A percentile compares a stretch with the other conserved stretches of the same genome.
Evolutionary conservation across 2,329 filamentous ascomycete genomes (phyloP).

Genomic region (Akanthomyces lecanii): DNA sequence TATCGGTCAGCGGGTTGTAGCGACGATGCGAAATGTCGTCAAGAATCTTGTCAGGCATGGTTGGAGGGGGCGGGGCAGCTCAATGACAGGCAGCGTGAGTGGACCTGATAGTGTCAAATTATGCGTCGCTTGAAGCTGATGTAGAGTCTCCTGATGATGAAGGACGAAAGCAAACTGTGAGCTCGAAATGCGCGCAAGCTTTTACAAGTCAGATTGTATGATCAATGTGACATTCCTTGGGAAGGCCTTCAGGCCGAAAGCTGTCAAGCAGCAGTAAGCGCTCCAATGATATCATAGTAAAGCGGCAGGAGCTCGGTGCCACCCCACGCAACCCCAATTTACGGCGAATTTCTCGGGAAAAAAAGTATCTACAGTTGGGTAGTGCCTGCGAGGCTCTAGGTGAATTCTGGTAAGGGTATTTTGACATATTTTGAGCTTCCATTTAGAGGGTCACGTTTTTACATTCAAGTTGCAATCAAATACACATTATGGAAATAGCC

Average conservation of each 20-base stretch:
- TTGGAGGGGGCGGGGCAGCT: conserved; percentile 23
- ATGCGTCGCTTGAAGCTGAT: background rate
- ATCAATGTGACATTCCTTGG: background rate
- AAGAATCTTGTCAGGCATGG: conserved; percentile 71
- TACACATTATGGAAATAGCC: too few species aligned
- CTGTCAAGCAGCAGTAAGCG: conserved; percentile 13
- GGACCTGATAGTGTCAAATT: background rate
- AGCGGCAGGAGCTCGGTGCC: background rate
- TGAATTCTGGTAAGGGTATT: too few species aligned
- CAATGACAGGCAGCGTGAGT: background rate
- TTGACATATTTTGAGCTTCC: too few species aligned
- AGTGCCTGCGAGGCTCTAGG: background rate
- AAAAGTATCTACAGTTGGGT: background rate
- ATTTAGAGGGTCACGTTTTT: too few species aligned
- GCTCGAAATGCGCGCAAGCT: background rate
- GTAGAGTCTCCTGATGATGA: background rate
- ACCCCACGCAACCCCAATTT: conserved; percentile 11
- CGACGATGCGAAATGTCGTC: conserved; percentile 96
- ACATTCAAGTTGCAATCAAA: too few species aligned
- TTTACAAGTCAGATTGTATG: background rate
- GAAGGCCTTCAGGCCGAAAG: background rate
- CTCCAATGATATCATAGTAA: conserved; percentile 17
- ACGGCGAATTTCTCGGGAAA: conserved; percentile 14
- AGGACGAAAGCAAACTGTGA: background rate
- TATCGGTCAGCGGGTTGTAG: conserved; percentile 86